Evolutionary conservation across 2,329 filamentous ascomycete species (phyloP), one percentile per base, ranked within the genome.

Genomic region (Beauveria scarabaeidicola): DNA sequence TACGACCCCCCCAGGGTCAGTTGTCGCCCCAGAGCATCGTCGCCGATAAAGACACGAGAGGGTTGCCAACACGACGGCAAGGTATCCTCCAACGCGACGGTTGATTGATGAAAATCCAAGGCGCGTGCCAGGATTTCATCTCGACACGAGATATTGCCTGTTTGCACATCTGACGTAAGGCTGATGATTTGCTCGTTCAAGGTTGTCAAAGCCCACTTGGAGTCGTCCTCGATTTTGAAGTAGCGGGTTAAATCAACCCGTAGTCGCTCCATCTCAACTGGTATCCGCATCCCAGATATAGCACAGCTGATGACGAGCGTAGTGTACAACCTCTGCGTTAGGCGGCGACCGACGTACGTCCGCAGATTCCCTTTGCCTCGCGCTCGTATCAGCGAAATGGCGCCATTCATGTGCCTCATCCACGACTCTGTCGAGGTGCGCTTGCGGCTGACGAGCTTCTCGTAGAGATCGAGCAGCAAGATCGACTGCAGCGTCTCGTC

Each of bases 381-480:
- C 13, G 61, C 51, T 7, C 61, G 52, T 3, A 66, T 58, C 6
- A 67, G 46, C 19, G 60, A 56, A n/a, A 67, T 40, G 27, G 63
- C 67, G 0, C 66, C 67, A 5, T 62, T 60, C 6, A 66, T 58
- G 15, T 69, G 67, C 40, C 62, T 67, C 57, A 61, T 52, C 63
- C 65, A 66, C 2, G 65, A 55, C 2, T 54, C 38, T 1, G 57
- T 48, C 1, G 50, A 41, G 3, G 23, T n/a, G 3, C 46, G 61
- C 5, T 63, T 55, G 8, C 64, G 63, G 6, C 61, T 59, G 27
- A 63, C 62, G 46, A 69, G 65, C 59, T 68, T 69, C 61, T 69
- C 67, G 47, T 66, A 69, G 38, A 67, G 62, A 41, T 69, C 67
- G 7, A 69, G 65, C 10, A 69, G 63, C 6, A 69, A 52, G 2